A percentile compares a stretch with the other conserved stretches of the same genome.
These are phyloP conservation scores for Domatiomyces catenatus DNA, from an alignment of 2,329 filamentous ascomycete genomes.

Conservation along the genomic window DNA sequence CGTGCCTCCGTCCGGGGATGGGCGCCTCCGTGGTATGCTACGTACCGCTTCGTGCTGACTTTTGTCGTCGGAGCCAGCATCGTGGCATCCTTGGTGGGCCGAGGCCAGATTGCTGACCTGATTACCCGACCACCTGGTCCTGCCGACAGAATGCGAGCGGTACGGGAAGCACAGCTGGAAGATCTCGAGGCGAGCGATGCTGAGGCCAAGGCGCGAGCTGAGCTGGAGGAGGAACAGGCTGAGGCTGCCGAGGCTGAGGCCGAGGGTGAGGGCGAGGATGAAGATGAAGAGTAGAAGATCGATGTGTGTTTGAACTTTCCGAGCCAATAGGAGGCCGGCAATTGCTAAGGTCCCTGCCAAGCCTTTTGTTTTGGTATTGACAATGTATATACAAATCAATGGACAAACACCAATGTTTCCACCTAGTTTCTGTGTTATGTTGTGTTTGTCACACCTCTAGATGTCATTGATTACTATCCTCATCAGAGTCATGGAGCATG, in stretches of 20 bases:
- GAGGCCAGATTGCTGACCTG: constrained; percentile 56
- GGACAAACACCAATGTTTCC: background rate
- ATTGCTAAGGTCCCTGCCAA: background rate
- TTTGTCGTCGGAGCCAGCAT: constrained; percentile 76
- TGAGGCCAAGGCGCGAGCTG: constrained; percentile 19
- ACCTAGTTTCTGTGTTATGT: background rate
- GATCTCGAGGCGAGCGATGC: constrained; percentile 30
- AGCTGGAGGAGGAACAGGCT: constrained; percentile 15
- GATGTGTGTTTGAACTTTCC: background rate
- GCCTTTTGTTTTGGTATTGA: background rate
- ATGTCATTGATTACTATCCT: no score
- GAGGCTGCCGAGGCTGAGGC: constrained; percentile 12
- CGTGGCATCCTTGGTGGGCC: constrained; percentile 63
- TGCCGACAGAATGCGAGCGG: constrained; percentile 33
- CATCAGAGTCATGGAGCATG: no score
- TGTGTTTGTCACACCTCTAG: background rate
- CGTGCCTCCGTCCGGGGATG: constrained; percentile 58
- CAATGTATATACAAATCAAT: background rate
- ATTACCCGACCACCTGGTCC: constrained; percentile 32
- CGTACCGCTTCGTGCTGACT: constrained; percentile 83
- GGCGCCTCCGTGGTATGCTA: constrained; percentile 71
- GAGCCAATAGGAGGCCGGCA: no score
- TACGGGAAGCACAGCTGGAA: constrained; percentile 34
- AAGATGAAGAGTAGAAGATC: constrained; percentile 5
- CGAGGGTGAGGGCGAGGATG: constrained; percentile 1